Evolutionary conservation across 2,329 filamentous ascomycete genomes (phyloP).

Genomic region (Epichloe coenophiala): DNA sequence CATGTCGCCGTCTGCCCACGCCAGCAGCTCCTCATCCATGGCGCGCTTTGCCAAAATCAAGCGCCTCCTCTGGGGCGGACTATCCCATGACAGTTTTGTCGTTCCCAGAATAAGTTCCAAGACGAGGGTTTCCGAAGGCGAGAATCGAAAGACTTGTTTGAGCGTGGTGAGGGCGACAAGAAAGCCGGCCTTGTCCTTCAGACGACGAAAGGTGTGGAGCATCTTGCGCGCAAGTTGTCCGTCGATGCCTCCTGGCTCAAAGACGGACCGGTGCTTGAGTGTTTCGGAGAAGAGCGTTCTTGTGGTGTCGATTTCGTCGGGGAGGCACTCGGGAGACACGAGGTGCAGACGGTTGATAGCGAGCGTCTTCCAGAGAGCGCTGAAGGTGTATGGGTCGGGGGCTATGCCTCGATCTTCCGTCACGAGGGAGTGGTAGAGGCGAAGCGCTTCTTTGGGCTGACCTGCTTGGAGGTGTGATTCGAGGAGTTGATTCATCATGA

Average conservation of each 20-base stretch:
- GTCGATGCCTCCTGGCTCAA: slow-evolving; percentile 29
- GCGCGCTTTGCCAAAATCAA: slow-evolving; percentile 29
- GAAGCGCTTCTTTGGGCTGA: slow-evolving; percentile 37
- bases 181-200: slow-evolving; percentile 30
- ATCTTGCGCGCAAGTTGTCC: slow-evolving; percentile 34
- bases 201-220: slow-evolving; percentile 35
- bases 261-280: slow-evolving; percentile 33
- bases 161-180: slow-evolving; percentile 32
- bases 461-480: slow-evolving; percentile 50
- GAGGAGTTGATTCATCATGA: slow-evolving; percentile 69
- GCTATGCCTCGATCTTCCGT: slow-evolving; percentile 28
- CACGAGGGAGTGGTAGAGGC: slow-evolving; percentile 42
- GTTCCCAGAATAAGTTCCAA: slow-evolving; percentile 33
- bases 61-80: slow-evolving; percentile 23
- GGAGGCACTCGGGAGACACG: slow-evolving; percentile 16
- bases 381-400: slow-evolving; percentile 57
- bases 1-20: slow-evolving; percentile 16
- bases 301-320: slow-evolving; percentile 19
- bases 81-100: slow-evolving; percentile 30
- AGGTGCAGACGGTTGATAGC: slow-evolving; percentile 33
- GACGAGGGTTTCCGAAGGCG: slow-evolving; percentile 30
- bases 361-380: slow-evolving; percentile 50
- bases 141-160: slow-evolving; percentile 28
- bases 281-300: slow-evolving; percentile 34
- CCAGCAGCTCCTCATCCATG: slow-evolving; percentile 25